Evolutionary conservation across 2,329 filamentous ascomycete species (phyloP).

Genomic region (Aspergillus sp.): DNA sequence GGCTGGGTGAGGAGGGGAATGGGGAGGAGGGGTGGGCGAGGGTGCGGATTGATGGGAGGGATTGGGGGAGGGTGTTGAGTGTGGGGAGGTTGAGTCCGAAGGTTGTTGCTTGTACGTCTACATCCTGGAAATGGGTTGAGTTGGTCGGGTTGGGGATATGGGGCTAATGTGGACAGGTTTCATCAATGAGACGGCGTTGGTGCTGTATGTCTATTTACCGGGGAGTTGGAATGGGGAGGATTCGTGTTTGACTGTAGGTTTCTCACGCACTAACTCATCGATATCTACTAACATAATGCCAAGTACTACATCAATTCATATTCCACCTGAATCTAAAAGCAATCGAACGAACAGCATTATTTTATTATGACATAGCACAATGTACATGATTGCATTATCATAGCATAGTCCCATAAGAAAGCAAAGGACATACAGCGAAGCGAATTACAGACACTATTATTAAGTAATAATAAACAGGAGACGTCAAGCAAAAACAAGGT

Average conservation of each 20-base stretch:
- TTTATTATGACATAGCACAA: no score
- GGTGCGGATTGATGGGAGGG: conserved; percentile 83
- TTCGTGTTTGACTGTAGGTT: conserved; percentile 40
- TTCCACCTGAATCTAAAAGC: conserved; percentile 16
- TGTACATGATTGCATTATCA: no score
- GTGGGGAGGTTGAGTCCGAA: conserved; percentile 82
- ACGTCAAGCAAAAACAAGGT: no score
- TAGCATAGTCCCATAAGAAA: no score
- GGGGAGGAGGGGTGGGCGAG: conserved; percentile 81
- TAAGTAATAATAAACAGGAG: no score
- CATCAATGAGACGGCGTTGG: conserved; percentile 39
- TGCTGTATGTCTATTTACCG: conserved; percentile 42
- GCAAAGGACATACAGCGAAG: no score
- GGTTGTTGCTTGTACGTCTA: conserved; percentile 71
- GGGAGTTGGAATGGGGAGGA: conserved; percentile 36
- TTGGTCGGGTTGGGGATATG: neutral
- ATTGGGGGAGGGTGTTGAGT: conserved; percentile 91
- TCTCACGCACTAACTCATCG: neutral
- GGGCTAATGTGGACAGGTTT: conserved; percentile 26
- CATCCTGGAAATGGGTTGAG: conserved; percentile 15
- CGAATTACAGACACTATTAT: no score
- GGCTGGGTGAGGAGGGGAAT: conserved; percentile 62
- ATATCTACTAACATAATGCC: neutral
- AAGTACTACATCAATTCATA: conserved; percentile 44
- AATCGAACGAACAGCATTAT: neutral